Conservation (phyloP, 164 flowering plant species). For the Berberis vulgaris region DNA sequence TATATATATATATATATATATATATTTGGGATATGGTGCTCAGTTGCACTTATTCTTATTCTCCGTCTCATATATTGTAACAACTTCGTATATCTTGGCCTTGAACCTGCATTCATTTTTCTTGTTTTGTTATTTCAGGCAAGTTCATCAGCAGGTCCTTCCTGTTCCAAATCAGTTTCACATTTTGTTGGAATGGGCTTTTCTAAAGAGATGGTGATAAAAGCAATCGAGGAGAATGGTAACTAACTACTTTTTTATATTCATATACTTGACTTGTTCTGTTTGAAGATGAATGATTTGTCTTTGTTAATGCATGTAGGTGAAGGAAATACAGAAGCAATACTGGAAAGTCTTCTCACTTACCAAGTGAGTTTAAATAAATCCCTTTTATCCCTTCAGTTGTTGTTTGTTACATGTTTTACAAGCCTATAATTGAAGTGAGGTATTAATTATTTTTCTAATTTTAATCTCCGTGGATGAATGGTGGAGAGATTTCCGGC, state of each 20-base stretch:
- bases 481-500: background rate
- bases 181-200: constrained; percentile 76
- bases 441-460: background rate
- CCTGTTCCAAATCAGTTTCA: constrained; percentile 35
- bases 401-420: background rate
- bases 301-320: constrained; percentile 28
- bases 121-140: constrained; percentile 26
- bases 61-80: background rate
- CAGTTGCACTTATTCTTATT: background rate
- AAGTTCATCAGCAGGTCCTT: constrained; percentile 42
- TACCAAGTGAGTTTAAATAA: constrained; percentile 37
- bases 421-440: constrained; percentile 1
- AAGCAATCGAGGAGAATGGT: constrained; percentile 72
- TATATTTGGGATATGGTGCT: background rate
- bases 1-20: background rate
- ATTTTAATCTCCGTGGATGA: background rate
- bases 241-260: constrained; percentile 2
- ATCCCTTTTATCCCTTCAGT: background rate
- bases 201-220: constrained; percentile 36
- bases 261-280: background rate
- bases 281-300: background rate
- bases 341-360: constrained; percentile 50
- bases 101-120: background rate
- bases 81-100: background rate
- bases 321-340: constrained; percentile 35